Base-by-base conservation (phyloP, 768 basidiomycete species). In the Arthromyces matolae region DNA sequence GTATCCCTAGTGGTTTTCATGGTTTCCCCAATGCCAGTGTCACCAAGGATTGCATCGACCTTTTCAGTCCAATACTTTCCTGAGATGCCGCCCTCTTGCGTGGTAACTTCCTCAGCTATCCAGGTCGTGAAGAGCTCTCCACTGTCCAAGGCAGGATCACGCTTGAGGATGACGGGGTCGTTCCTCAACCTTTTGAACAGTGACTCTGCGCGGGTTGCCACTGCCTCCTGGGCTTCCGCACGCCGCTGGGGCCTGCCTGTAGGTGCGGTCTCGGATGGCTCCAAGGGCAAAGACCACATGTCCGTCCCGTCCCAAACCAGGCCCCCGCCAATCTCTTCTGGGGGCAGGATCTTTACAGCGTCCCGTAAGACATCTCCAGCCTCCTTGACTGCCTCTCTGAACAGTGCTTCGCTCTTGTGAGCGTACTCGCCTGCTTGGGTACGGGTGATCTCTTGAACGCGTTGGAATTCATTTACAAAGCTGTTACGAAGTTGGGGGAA, bases 261-360 rank as follows among this genome's bases (percentile, higher is more conserved):
- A 7, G 35, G 12, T n/a, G 43, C 38, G 5, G 52, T 46, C 29
- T 59, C 57, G 24, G 57, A 65, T 34, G 55, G 52, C 13, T 70
- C 71, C 39, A 68, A 61, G 8, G 79, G 89, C 49, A 93, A 60
- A 71, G 84, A 82, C 85, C 91, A 93, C 61, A 93, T 78, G 64
- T 94, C 91, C 25, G 83, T 69, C 1, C 91, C 93, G 62, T 94
- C 93, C 91, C 91, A 94, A 34, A 80, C 55, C 22, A 84, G 60
- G 3, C 76, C 79, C 22, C 54, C 48, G 25, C 58, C 50, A 23
- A 36, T 50, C 35, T 77, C 77, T 29, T 87, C 84, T 1, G 93
- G 93, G 0, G 93, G 94, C 12, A 97, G 74, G 42, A 96, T 86
- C 64, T 93, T 94, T 58, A 97, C 91, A 9, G 90, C 92, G 41